These are phyloP conservation scores for Coemansia sp. DNA, from an alignment of 192 early-diverging fungal species.

Conservation along the genomic window DNA sequence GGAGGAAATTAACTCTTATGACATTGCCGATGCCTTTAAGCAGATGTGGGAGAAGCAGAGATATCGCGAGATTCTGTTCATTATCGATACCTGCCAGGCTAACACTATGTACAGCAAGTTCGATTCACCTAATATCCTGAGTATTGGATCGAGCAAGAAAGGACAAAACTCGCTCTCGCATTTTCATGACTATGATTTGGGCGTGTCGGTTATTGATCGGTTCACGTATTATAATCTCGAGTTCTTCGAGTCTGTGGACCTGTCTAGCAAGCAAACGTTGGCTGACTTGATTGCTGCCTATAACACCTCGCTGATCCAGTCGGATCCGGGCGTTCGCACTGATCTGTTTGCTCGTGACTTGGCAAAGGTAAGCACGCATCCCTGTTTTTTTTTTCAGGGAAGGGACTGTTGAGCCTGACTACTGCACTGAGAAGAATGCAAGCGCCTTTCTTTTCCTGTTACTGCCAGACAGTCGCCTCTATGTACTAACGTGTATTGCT, in stretches of 20 bases:
- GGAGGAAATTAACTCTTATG: constrained; percentile 94
- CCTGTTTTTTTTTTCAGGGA: not conserved
- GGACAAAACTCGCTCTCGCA: constrained; percentile 91
- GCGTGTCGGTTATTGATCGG: constrained; percentile 96
- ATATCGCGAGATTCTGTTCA: constrained; percentile 98
- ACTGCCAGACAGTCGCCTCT: not conserved
- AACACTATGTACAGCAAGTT: constrained; percentile 95
- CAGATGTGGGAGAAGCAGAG: constrained; percentile 97
- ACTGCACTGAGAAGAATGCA: not conserved
- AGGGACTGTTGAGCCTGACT: not conserved
- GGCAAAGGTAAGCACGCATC: constrained; percentile 61
- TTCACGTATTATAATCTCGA: constrained; percentile 96
- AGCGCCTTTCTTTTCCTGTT: not conserved
- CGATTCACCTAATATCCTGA: constrained; percentile 89
- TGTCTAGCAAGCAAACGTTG: constrained; percentile 73
- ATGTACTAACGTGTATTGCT: not conserved
- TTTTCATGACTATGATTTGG: constrained; percentile 81
- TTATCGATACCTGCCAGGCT: constrained; percentile 99
- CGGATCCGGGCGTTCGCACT: constrained; percentile 79
- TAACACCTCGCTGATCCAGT: constrained; percentile 68
- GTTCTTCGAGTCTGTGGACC: constrained; percentile 82
- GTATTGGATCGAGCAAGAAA: constrained; percentile 81
- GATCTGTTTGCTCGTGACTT: constrained; percentile 80
- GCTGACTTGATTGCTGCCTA: constrained; percentile 81
- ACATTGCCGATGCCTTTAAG: constrained; percentile 93